Percentiles rank a stretch among this genome's conserved stretches.
Evolutionary conservation across 805 yeast genomes (phyloP).

Genomic region (Ogataea nonfermentans): DNA sequence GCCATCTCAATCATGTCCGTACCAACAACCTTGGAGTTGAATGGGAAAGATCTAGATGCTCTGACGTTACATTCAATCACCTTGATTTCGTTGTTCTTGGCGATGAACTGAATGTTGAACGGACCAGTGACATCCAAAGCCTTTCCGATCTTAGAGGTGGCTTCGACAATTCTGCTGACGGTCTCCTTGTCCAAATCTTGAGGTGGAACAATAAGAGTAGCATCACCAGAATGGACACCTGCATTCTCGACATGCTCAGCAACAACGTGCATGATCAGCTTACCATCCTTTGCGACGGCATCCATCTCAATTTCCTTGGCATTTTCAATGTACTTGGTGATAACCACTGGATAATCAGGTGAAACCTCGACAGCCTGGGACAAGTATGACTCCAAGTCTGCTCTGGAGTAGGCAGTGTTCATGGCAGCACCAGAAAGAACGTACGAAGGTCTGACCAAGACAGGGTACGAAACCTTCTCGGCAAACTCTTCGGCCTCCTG

Average conservation of each 20-base stretch:
- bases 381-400: constrained; percentile 82
- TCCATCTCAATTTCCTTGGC: constrained; percentile 99
- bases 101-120: constrained; percentile 94
- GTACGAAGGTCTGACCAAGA: constrained; percentile 94
- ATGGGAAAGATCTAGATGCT: constrained; percentile 99
- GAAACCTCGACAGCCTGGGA: constrained; percentile 96
- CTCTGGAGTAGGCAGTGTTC: constrained; percentile 91
- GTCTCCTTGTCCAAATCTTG: constrained; percentile 93
- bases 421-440: constrained; percentile 98
- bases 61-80: constrained; percentile 98
- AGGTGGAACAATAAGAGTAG: constrained; percentile 95
- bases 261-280: constrained; percentile 93
- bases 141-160: constrained; percentile 93
- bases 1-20: constrained; percentile 97
- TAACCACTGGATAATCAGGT: constrained; percentile 96
- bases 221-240: constrained; percentile 99
- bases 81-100: constrained; percentile 92
- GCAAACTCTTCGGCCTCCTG: constrained; percentile 93
- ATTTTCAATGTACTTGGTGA: constrained; percentile 92
- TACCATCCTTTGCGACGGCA: constrained; percentile 95
- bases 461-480: constrained; percentile 88
- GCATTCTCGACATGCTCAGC: constrained; percentile 99
- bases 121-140: constrained; percentile 98
- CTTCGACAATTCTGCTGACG: constrained; percentile 85
- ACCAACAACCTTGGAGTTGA: constrained; percentile 95